A percentile compares a stretch with the other conserved stretches of the same genome.
These are phyloP conservation scores for Selaginella tamariscina DNA, from an alignment of 75 land plant species.

Conservation along the genomic window DNA sequence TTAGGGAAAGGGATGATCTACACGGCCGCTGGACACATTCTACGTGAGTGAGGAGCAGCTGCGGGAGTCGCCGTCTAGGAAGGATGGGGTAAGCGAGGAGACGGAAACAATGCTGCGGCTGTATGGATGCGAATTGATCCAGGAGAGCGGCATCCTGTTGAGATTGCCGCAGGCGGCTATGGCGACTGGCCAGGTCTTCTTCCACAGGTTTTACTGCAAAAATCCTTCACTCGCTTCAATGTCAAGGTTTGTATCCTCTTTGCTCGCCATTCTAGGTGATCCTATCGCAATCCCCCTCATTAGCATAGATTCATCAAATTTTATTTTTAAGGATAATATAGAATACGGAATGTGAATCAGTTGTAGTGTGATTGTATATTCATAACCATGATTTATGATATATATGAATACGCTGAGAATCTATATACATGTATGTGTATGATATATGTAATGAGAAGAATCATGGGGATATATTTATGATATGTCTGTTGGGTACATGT, in stretches of 20 bases:
- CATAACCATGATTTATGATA: too few relatives aligned
- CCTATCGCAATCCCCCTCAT: too few relatives aligned
- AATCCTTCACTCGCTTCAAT: conserved; percentile 85
- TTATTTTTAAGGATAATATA: too few relatives aligned
- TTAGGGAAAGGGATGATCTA: conserved; percentile 49
- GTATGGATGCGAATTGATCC: conserved; percentile 86
- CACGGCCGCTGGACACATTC: conserved; percentile 89
- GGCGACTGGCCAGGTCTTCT: conserved; percentile 93
- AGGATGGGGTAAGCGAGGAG: conserved; percentile 67
- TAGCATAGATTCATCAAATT: too few relatives aligned
- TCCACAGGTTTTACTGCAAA: conserved; percentile 98
- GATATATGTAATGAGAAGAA: too few relatives aligned
- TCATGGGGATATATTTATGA: too few relatives aligned
- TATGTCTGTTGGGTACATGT: too few relatives aligned
- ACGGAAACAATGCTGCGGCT: conserved; percentile 62
- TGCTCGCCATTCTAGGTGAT: background rate
- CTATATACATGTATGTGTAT: too few relatives aligned
- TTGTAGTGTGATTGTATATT: too few relatives aligned
- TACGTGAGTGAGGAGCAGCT: conserved; percentile 76
- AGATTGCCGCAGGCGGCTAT: conserved; percentile 93
- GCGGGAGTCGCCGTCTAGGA: conserved; percentile 65
- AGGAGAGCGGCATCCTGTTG: conserved; percentile 84
- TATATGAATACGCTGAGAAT: too few relatives aligned
- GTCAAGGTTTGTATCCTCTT: conserved; percentile 53
- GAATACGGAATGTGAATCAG: too few relatives aligned